Evolutionary conservation across 345 rosid genomes (phyloP).

Genomic region (Eucalyptus pauciflora): DNA sequence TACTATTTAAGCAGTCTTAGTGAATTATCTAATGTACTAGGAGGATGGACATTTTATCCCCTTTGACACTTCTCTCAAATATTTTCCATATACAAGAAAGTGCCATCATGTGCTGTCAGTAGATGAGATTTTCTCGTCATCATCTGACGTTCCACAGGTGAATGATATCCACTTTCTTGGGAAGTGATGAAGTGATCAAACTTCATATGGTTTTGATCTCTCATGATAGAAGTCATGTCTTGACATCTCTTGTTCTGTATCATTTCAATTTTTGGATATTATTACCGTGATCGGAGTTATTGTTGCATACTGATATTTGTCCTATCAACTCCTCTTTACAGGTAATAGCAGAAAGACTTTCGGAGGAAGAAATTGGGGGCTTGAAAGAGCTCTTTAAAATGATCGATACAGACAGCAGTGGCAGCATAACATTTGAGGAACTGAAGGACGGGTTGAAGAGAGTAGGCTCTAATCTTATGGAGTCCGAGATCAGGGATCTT

Average conservation of each 20-base stretch:
- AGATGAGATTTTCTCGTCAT: background rate
- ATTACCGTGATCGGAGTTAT: background rate
- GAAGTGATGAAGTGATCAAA: background rate
- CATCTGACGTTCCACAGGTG: background rate
- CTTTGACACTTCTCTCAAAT: background rate
- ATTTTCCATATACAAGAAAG: background rate
- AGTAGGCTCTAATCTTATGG: constrained; percentile 86
- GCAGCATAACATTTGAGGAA: constrained; percentile 86
- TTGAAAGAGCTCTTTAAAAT: constrained; percentile 86
- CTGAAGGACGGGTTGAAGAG: constrained; percentile 72
- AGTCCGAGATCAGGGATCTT: constrained; percentile 79
- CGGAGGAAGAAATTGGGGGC: constrained; percentile 98
- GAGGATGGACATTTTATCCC: background rate
- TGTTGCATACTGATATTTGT: background rate
- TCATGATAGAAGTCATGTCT: background rate
- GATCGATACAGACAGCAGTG: constrained; percentile 92
- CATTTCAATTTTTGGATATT: background rate
- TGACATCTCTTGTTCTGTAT: background rate
- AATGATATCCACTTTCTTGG: background rate
- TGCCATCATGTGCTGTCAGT: background rate
- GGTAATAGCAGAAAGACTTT: constrained; percentile 98
- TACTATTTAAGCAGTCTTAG: background rate
- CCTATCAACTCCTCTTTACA: constrained; percentile 2
- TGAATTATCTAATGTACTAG: background rate
- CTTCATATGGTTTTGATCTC: background rate